Conservation (phyloP, 2,329 filamentous ascomycete species). For the Trichoderma simmonsii region DNA sequence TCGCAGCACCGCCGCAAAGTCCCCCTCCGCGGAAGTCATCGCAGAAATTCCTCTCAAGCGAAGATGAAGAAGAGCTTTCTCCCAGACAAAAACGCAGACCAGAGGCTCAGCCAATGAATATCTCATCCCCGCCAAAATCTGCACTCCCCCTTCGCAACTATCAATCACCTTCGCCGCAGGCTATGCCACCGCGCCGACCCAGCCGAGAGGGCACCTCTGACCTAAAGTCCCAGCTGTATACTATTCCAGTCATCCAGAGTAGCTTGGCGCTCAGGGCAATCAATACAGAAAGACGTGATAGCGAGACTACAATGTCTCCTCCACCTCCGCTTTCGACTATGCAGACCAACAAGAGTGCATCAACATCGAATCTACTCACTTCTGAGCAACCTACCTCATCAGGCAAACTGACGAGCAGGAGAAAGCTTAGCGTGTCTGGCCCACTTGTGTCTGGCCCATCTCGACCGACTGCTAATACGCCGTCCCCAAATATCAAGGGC, state of each 20-base stretch:
- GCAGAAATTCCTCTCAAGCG: conserved; percentile 46
- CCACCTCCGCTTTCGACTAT: conserved; percentile 35
- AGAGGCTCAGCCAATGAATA: conserved; percentile 26
- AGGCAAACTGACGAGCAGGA: conserved; percentile 22
- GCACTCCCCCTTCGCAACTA: conserved; percentile 27
- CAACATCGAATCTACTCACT: conserved; percentile 31
- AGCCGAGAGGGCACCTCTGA: conserved; percentile 66
- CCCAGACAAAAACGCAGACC: conserved; percentile 36
- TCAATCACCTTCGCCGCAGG: conserved; percentile 30
- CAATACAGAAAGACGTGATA: conserved; percentile 44
- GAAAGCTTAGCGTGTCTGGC: conserved; percentile 24
- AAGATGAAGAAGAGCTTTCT: conserved; percentile 39
- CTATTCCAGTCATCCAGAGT: conserved; percentile 58
- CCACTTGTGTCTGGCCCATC: conserved; percentile 21
- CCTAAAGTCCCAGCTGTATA: conserved; percentile 54
- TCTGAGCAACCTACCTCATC: conserved; percentile 22
- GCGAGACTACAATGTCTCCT: conserved; percentile 36
- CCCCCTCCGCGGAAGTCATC: conserved; percentile 62
- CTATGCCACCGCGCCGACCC: conserved; percentile 55
- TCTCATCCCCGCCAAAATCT: conserved; percentile 36
- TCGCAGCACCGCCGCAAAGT: conserved; percentile 53
- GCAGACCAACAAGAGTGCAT: conserved; percentile 31
- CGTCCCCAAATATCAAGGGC: conserved; percentile 52
- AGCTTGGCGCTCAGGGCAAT: conserved; percentile 53
- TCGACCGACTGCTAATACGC: conserved; percentile 38